Percentiles rank a stretch among this genome's conserved stretches.
Conservation (phyloP, 345 rosid species). For the Cardamine resedifolia region DNA sequence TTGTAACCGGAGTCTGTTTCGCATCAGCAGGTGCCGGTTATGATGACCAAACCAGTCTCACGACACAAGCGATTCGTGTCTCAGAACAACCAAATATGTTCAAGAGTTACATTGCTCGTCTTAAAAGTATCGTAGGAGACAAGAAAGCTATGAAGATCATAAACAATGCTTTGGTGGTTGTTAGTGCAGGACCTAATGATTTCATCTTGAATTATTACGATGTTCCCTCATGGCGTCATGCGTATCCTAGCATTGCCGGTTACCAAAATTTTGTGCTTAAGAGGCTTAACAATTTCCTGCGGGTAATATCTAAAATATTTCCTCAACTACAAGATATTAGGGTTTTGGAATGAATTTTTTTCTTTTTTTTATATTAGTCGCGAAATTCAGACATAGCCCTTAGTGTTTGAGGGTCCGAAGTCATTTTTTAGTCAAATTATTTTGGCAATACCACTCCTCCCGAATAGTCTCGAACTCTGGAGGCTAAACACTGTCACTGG, state of each 20-base stretch:
- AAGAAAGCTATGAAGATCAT: slow-evolving; percentile 40
- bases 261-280: background rate
- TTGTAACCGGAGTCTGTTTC: slow-evolving; percentile 1
- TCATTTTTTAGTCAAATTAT: no score
- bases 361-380: no score
- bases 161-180: slow-evolving; percentile 35
- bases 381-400: no score
- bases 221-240: background rate
- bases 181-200: slow-evolving; percentile 50
- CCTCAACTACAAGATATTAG: no score
- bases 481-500: background rate
- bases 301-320: no score
- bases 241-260: background rate
- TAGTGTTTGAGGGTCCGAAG: no score
- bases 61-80: background rate
- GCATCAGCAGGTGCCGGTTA: slow-evolving; percentile 15
- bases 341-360: no score
- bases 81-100: background rate
- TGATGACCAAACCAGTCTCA: background rate
- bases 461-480: background rate
- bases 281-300: no score
- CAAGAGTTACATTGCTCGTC: slow-evolving; percentile 8
- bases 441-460: no score
- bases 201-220: slow-evolving; percentile 2
- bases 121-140: slow-evolving; percentile 32